A percentile compares a stretch with the other conserved stretches of the same genome.
These are phyloP conservation scores for Boletus rubropictus DNA, from an alignment of 768 basidiomycete genomes.

Conservation along the genomic window DNA sequence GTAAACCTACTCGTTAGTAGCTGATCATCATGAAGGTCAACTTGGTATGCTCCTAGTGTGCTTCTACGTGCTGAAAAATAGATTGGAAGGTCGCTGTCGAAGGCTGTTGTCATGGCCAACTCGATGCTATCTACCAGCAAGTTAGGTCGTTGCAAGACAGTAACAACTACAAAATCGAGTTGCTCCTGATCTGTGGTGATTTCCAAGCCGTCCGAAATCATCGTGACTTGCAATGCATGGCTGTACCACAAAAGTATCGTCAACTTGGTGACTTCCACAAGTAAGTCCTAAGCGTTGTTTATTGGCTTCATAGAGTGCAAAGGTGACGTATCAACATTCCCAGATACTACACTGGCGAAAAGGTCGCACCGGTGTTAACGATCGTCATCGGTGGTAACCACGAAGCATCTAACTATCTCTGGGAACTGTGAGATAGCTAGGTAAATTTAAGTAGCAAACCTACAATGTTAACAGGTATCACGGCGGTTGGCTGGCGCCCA, in stretches of 20 bases:
- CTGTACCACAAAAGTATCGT: slow-evolving; percentile 86
- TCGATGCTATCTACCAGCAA: slow-evolving; percentile 80
- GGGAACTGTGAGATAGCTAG: slow-evolving; percentile 70
- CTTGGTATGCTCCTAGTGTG: not conserved
- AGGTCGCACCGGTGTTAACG: slow-evolving; percentile 79
- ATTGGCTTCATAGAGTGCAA: not conserved
- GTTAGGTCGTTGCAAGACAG: slow-evolving; percentile 56
- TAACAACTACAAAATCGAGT: slow-evolving; percentile 66
- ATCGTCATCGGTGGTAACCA: slow-evolving; percentile 97
- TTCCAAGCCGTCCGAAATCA: slow-evolving; percentile 89
- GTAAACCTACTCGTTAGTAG: not conserved
- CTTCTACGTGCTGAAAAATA: slow-evolving; percentile 1
- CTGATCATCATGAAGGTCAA: slow-evolving; percentile 25
- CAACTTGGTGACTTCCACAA: slow-evolving; percentile 79
- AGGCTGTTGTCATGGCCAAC: slow-evolving; percentile 92
- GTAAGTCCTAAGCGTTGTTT: slow-evolving; percentile 31
- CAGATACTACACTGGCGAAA: slow-evolving; percentile 85
- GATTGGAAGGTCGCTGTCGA: slow-evolving; percentile 70
- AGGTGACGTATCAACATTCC: slow-evolving; percentile 2
- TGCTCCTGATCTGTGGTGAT: slow-evolving; percentile 92
- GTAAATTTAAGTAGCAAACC: not conserved
- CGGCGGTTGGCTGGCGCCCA: slow-evolving; percentile 94
- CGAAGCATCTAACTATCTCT: slow-evolving; percentile 94
- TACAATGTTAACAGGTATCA: slow-evolving; percentile 59
- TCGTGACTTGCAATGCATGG: slow-evolving; percentile 83